Evolutionary conservation across 768 basidiomycete genomes (phyloP).

Genomic region (Lyophyllum decastes): DNA sequence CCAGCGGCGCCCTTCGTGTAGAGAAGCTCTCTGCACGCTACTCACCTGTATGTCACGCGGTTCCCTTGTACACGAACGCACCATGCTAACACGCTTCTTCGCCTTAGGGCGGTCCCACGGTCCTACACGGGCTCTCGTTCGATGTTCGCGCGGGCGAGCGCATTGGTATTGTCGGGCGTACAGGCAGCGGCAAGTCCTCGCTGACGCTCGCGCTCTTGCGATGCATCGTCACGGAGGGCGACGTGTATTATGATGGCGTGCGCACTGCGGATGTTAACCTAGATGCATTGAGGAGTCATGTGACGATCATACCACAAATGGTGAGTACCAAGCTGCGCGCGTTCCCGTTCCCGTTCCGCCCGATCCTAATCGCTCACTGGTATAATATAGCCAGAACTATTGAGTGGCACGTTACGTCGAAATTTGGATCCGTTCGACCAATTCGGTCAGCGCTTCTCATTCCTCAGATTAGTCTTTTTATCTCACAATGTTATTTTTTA

Average conservation of each 20-base stretch:
- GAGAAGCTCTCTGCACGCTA: slow-evolving; percentile 44
- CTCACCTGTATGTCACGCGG: slow-evolving; percentile 31
- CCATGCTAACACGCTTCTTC: not conserved
- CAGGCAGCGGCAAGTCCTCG: slow-evolving; percentile 42
- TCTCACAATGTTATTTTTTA: not conserved
- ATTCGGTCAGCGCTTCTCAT: slow-evolving; percentile 27
- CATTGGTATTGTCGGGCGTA: slow-evolving; percentile 44
- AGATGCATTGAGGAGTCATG: slow-evolving; percentile 50
- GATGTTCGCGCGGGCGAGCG: slow-evolving; percentile 52
- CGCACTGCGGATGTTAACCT: slow-evolving; percentile 49
- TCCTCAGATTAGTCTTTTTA: not conserved
- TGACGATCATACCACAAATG: slow-evolving; percentile 59
- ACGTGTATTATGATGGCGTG: slow-evolving; percentile 56
- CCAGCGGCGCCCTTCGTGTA: slow-evolving; percentile 18
- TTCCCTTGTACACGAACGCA: too few species aligned
- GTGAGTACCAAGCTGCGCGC: slow-evolving; percentile 21
- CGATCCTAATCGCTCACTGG: not conserved
- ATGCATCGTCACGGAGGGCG: slow-evolving; percentile 55
- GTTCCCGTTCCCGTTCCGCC: not conserved
- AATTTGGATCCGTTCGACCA: slow-evolving; percentile 68
- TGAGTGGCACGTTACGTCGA: slow-evolving; percentile 59
- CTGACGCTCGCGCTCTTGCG: slow-evolving; percentile 54
- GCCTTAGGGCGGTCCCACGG: slow-evolving; percentile 2
- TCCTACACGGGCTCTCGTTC: slow-evolving; percentile 43
- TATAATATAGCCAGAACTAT: slow-evolving; percentile 41